phyloP scores from a whole-genome alignment of 116 monocot genomes.

The Iris pallida region DNA sequence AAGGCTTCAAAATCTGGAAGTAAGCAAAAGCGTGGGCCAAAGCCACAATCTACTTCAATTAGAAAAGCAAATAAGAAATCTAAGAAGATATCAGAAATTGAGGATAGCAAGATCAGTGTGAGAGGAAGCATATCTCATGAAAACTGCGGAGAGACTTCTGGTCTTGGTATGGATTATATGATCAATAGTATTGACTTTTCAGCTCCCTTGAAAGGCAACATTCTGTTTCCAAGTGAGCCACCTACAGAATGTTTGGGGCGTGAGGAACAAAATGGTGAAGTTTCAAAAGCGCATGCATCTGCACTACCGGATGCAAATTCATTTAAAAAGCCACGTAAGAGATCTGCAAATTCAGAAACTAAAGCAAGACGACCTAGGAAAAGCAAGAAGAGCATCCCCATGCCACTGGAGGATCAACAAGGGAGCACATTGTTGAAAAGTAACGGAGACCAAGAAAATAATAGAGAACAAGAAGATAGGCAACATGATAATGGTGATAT shows the following conservation, averaged over 20 bases:
- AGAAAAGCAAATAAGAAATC: slow-evolving; percentile 33
- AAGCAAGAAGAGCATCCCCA: background rate
- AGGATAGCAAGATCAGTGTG: slow-evolving; percentile 6
- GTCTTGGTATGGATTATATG: slow-evolving; percentile 3
- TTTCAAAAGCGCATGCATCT: slow-evolving; percentile 11
- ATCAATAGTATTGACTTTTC: slow-evolving; percentile 1
- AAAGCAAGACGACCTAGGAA: slow-evolving; percentile 9
- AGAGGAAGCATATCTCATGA: background rate
- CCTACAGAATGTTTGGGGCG: background rate
- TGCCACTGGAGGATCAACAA: slow-evolving; percentile 13
- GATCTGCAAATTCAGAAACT: slow-evolving; percentile 6
- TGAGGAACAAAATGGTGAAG: background rate
- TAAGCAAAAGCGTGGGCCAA: slow-evolving; percentile 10
- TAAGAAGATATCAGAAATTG: slow-evolving; percentile 48
- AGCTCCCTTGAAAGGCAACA: background rate
- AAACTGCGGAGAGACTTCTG: slow-evolving; percentile 11
- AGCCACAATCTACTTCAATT: slow-evolving; percentile 2
- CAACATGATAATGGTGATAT: background rate
- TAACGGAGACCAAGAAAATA: slow-evolving; percentile 12
- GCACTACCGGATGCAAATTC: slow-evolving; percentile 12
- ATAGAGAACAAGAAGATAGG: slow-evolving; percentile 16
- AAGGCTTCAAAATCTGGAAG: slow-evolving; percentile 13
- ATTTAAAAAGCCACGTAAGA: slow-evolving; percentile 4
- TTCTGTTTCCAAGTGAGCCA: no score
- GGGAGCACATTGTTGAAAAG: slow-evolving; percentile 10